These are phyloP conservation scores for Verticillium longisporum DNA, from an alignment of 2,329 filamentous ascomycete genomes.

Conservation along the genomic window DNA sequence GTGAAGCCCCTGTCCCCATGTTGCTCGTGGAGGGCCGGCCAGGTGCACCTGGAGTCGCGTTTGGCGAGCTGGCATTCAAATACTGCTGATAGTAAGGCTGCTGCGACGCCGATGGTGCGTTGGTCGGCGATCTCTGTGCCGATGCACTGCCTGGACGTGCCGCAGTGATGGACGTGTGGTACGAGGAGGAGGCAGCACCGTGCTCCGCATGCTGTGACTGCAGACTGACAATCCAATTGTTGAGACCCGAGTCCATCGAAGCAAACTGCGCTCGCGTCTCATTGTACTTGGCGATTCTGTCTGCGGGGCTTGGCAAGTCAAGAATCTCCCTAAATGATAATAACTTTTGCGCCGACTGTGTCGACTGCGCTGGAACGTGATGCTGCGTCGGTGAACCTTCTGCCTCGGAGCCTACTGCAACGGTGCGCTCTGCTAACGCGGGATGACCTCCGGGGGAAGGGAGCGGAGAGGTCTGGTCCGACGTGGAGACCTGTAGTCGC, in stretches of 20 bases:
- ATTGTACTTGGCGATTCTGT: conserved; percentile 69
- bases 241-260: conserved; percentile 67
- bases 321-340: conserved; percentile 72
- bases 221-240: conserved; percentile 44
- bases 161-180: conserved; percentile 12
- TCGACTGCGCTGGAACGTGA: neutral
- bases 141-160: neutral
- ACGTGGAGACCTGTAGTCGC: conserved; percentile 18
- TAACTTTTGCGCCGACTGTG: conserved; percentile 25
- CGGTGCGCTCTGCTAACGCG: conserved; percentile 11
- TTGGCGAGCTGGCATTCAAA: conserved; percentile 37
- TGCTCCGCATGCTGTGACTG: conserved; percentile 42
- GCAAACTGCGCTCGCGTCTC: conserved; percentile 67
- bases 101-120: neutral
- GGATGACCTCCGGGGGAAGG: conserved; percentile 32
- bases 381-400: conserved; percentile 11
- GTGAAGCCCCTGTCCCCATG: conserved; percentile 26
- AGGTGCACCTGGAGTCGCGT: conserved; percentile 21
- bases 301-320: conserved; percentile 53
- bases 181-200: conserved; percentile 26
- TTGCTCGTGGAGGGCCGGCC: conserved; percentile 23
- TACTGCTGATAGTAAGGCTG: conserved; percentile 52
- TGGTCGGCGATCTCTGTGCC: neutral
- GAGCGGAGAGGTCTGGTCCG: conserved; percentile 25
- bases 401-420: conserved; percentile 3